Conservation (phyloP, 345 rosid species). For the Sonneratia alba region DNA sequence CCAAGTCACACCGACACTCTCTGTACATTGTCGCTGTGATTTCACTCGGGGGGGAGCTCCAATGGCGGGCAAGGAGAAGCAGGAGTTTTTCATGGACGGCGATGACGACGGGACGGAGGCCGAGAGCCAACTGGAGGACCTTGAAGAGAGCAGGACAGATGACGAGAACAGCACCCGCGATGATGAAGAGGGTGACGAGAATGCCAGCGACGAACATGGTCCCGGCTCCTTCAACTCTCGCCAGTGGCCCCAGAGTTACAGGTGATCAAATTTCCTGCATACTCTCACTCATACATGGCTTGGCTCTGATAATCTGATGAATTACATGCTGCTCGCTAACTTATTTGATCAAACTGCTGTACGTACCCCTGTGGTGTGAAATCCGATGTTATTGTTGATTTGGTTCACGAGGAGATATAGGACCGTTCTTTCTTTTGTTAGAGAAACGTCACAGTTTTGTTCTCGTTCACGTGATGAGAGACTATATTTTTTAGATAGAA, state of each 20-base stretch:
- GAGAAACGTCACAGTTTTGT: too few species aligned
- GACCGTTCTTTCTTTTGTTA: background rate
- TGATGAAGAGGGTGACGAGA: conserved; percentile 29
- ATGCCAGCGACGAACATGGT: conserved; percentile 2
- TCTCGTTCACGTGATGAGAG: too few species aligned
- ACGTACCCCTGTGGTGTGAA: background rate
- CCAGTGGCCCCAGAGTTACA: conserved; percentile 79
- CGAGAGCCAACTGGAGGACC: conserved; percentile 27
- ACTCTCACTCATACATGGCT: background rate
- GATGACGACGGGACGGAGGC: conserved; percentile 21
- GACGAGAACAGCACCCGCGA: conserved; percentile 15
- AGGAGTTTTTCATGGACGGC: conserved; percentile 29
- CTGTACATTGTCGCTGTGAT: background rate
- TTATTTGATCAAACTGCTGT: background rate
- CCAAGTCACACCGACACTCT: background rate
- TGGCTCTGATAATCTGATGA: background rate
- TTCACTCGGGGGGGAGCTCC: background rate
- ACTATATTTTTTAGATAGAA: background rate
- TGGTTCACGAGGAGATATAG: background rate
- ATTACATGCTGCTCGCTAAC: background rate
- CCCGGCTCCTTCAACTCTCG: conserved; percentile 32
- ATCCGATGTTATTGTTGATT: background rate
- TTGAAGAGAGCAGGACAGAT: conserved; percentile 24
- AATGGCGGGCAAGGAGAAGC: conserved; percentile 15
- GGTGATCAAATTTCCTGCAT: conserved; percentile 20